Evolutionary conservation across 2,329 filamentous ascomycete species (phyloP), one percentile per base, ranked within the genome.

Genomic region (Amauroascus verrucosus): DNA sequence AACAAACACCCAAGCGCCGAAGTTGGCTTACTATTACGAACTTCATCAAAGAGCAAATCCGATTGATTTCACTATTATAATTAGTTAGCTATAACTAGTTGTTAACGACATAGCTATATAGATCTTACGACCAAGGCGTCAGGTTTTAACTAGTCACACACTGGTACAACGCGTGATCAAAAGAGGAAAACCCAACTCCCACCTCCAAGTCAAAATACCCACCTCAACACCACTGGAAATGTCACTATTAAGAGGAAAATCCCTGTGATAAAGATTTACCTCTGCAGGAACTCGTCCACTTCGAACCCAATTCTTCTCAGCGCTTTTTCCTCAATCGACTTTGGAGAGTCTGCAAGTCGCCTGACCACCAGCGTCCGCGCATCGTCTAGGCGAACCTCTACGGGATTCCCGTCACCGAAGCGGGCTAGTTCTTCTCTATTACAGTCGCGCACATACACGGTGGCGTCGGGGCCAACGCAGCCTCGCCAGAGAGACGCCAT

Each of bases 401-500:
- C 81, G 0, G 72, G 69, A 48, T 64, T 68, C 5, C 59, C 60
- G 1, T 60, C 62, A 2, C 75, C 77, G 51, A 65, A 62, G 6
- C 65, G 67, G 4, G 67, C 67, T 40, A 75, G 54, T 48, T 76
- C 67, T 18, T 68, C 69, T 41, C 67, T 65, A 16, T 67, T 64
- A 46, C 67, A 67, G 35, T 73, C 69, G 4, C 68, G 67, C 45
- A 75, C 67, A 50, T 72, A 71, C 11, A 75, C 65, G 0, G 72
- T 75, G 49, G 75, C 68, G 56, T 97, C 91, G 0, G 91, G 82
- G 0, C 86, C 88, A 1, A 90, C 77, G 51, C 87, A 85, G 8
- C 88, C 88, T 8, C 90, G 83, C 91, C 91, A 97, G 20, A 96
- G 78, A 41, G 86, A 91, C 33, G 91, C 91, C 75, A 93, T 88